Evolutionary conservation across 2,329 filamentous ascomycete species (phyloP).

Genomic region (Sporothrix humicola): DNA sequence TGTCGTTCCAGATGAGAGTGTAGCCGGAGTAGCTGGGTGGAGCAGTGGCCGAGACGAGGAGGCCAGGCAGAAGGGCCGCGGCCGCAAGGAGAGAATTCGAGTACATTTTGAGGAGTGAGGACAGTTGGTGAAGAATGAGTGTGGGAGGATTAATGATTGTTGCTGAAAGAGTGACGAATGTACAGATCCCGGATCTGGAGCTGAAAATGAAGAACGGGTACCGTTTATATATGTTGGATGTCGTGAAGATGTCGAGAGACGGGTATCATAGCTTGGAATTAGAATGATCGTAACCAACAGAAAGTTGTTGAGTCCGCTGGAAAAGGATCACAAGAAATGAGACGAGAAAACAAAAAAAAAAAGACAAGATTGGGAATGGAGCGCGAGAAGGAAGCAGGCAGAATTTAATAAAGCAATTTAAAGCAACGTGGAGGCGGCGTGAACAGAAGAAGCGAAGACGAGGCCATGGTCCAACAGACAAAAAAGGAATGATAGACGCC

Average conservation of each 20-base stretch:
- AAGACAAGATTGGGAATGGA: not conserved
- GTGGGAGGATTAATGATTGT: not conserved
- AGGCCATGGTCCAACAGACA: not conserved
- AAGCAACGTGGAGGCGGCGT: not conserved
- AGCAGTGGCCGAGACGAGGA: constrained; percentile 46
- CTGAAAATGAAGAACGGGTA: too few species aligned
- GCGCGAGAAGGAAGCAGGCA: constrained; percentile 15
- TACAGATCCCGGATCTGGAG: not conserved
- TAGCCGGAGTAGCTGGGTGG: constrained; percentile 51
- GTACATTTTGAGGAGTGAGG: not conserved
- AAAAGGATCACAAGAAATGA: not conserved
- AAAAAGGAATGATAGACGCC: not conserved
- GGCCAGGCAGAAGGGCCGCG: constrained; percentile 28
- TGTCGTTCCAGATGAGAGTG: constrained; percentile 51
- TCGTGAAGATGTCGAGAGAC: not conserved
- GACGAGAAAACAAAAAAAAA: not conserved
- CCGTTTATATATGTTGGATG: not conserved
- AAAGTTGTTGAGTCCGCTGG: not conserved
- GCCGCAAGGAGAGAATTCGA: not conserved
- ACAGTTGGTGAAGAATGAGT: not conserved
- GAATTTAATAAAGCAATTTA: constrained; percentile 11
- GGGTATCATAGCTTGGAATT: not conserved
- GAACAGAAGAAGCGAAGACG: not conserved
- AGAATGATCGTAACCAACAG: not conserved
- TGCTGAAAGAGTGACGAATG: not conserved